Evolutionary conservation across 129 eudicot species (phyloP), one percentile per base, ranked within the genome.

Genomic region (Chrysanthemum makinoi): DNA sequence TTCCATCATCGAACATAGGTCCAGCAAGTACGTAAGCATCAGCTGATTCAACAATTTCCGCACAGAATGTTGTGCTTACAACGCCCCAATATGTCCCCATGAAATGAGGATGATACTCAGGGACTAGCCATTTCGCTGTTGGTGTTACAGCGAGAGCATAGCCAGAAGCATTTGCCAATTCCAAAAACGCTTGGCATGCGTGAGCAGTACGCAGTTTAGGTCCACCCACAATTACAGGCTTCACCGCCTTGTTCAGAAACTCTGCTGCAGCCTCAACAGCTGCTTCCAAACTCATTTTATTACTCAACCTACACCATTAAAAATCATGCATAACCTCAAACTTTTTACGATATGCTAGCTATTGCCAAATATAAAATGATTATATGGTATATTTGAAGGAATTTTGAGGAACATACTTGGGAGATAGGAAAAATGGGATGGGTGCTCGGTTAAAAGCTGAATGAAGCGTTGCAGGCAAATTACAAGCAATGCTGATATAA

Each of bases 141-240:
- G 96, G 96, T 76, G 81, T 73, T 0, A 83, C 89, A 1, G 91
- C 83, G 0, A 88, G 59, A 10, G 89, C 76, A 48, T 85, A 85
- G 6, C 96, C 91, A 18, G 80, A 80, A 18, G 85, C 81, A 55
- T 88, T 85, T 4, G 89, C 91, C 69, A 88, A 43, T 56, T 86
- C 87, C 5, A 88, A 83, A 80, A 88, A 86, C 6, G 89, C 86
- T 0, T 78, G 30, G 44, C 82, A 48, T 7, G 91, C 91, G 5
- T 74, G 78, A n/a, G 96, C 88, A 44, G 81, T 88, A 2, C 91
- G 88, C 47, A 88, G 80, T 65, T 88, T 88, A 0, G 96, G 96
- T 4, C 96, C 96, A 26, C 85, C 96, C 52, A 88, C 91, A 81
- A 88, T 63, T 2, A 88, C 96, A 8, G 96, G 91, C 72, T 88